Evolutionary conservation across 108 stramenopile species (phyloP).

Genomic region (Conticribra guillardii): DNA sequence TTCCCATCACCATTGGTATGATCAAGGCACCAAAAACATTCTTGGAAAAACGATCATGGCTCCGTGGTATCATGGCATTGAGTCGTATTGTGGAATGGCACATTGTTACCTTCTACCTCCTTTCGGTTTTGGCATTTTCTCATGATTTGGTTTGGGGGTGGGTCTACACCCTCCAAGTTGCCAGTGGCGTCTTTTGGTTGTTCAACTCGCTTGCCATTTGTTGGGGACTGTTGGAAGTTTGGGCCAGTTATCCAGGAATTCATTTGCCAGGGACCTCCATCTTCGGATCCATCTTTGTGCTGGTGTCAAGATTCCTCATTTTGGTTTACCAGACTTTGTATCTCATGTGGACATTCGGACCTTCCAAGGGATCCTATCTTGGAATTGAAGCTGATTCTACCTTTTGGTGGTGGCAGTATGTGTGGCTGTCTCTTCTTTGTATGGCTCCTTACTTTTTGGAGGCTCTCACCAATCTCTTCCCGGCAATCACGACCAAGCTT

Average conservation of each 20-base stretch:
- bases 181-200: conserved; percentile 94
- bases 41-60: conserved; percentile 95
- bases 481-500: conserved; percentile 70
- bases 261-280: conserved; percentile 90
- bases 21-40: conserved; percentile 91
- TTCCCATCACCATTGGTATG: conserved; percentile 80
- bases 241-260: conserved; percentile 92
- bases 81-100: conserved; percentile 95
- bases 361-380: conserved; percentile 63
- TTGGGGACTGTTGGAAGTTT: conserved; percentile 93
- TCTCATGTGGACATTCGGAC: conserved; percentile 92
- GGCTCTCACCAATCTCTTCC: conserved; percentile 76
- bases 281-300: conserved; percentile 87
- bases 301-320: conserved; percentile 85
- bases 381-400: conserved; percentile 85
- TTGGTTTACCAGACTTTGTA: conserved; percentile 94
- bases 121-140: conserved; percentile 88
- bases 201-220: conserved; percentile 86
- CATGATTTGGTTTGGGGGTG: conserved; percentile 92
- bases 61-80: conserved; percentile 90
- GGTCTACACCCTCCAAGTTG: conserved; percentile 90
- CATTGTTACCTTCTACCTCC: conserved; percentile 92
- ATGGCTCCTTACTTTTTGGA: conserved; percentile 91
- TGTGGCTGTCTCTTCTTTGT: conserved; percentile 90
- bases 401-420: conserved; percentile 99